A percentile compares a stretch with the other conserved stretches of the same genome.
These are phyloP conservation scores for Metschnikowia similis DNA, from an alignment of 805 yeast species.

Conservation along the genomic window DNA sequence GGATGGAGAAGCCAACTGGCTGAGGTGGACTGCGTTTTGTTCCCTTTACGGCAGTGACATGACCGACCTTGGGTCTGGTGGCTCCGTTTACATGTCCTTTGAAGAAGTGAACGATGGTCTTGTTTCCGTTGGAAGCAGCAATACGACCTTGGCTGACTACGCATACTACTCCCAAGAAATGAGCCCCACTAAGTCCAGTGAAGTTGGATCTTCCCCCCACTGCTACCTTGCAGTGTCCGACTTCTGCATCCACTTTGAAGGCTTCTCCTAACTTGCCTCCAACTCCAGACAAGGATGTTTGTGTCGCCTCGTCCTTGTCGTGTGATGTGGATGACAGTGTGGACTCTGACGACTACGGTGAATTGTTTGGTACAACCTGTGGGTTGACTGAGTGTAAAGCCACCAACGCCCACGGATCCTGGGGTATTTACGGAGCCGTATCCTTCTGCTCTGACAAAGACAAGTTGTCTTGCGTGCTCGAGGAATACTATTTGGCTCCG, in stretches of 20 bases:
- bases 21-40: too few relatives aligned
- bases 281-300: slow-evolving; percentile 61
- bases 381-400: slow-evolving; percentile 56
- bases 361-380: slow-evolving; percentile 57
- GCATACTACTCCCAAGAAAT: slow-evolving; percentile 21
- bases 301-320: slow-evolving; percentile 50
- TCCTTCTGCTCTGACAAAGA: slow-evolving; percentile 69
- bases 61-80: slow-evolving; percentile 93
- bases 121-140: slow-evolving; percentile 52
- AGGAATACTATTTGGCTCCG: slow-evolving; percentile 48
- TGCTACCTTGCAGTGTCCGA: slow-evolving; percentile 56
- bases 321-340: slow-evolving; percentile 63
- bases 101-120: slow-evolving; percentile 81
- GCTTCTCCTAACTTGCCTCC: slow-evolving; percentile 71
- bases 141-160: slow-evolving; percentile 61
- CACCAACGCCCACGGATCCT: slow-evolving; percentile 56
- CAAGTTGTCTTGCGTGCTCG: slow-evolving; percentile 59
- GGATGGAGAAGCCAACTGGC: too few relatives aligned
- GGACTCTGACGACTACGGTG: slow-evolving; percentile 52
- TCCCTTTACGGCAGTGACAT: slow-evolving; percentile 63
- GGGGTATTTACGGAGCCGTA: slow-evolving; percentile 67
- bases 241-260: slow-evolving; percentile 51
- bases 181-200: slow-evolving; percentile 23
- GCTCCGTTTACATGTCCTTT: slow-evolving; percentile 88
- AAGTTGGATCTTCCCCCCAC: slow-evolving; percentile 21